Evolutionary conservation across 1,284 basidiomycete genomes (phyloP).

Genomic region (Ustilago crameri): DNA sequence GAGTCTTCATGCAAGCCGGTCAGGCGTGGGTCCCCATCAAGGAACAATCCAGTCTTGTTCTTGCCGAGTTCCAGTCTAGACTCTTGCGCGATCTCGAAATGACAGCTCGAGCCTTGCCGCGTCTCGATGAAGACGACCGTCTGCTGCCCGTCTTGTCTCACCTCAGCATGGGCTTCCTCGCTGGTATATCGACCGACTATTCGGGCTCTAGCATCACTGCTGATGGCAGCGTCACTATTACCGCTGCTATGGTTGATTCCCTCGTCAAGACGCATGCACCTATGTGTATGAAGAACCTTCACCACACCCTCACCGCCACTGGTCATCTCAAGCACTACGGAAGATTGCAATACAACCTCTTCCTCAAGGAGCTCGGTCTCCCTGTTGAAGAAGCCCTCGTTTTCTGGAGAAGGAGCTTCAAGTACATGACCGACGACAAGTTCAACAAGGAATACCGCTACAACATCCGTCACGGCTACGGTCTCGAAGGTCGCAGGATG

Average conservation of each 20-base stretch:
- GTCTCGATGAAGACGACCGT: constrained; percentile 95
- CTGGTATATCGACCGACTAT: constrained; percentile 88
- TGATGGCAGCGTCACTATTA: constrained; percentile 76
- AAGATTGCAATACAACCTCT: constrained; percentile 89
- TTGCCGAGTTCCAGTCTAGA: constrained; percentile 83
- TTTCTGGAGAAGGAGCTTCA: constrained; percentile 92
- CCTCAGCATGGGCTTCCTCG: constrained; percentile 91
- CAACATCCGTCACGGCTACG: constrained; percentile 95
- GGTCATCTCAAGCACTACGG: constrained; percentile 93
- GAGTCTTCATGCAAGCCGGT: constrained; percentile 82
- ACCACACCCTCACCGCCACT: constrained; percentile 80
- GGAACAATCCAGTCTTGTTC: constrained; percentile 87
- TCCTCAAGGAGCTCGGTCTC: constrained; percentile 88
- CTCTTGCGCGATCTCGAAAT: constrained; percentile 86
- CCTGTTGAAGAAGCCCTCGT: constrained; percentile 92
- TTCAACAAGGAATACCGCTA: constrained; percentile 99
- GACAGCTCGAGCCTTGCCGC: constrained; percentile 87
- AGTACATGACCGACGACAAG: constrained; percentile 82
- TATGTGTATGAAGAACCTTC: constrained; percentile 92
- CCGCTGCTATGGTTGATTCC: constrained; percentile 92
- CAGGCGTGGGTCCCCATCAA: constrained; percentile 88
- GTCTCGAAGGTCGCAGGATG: constrained; percentile 89
- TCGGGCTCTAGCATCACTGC: constrained; percentile 67
- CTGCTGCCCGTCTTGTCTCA: constrained; percentile 90
- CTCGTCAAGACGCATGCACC: constrained; percentile 91